Percentiles rank a stretch among this genome's conserved stretches.
Evolutionary conservation across 2,329 filamentous ascomycete genomes (phyloP).

Genomic region (Fusarium falciforme): DNA sequence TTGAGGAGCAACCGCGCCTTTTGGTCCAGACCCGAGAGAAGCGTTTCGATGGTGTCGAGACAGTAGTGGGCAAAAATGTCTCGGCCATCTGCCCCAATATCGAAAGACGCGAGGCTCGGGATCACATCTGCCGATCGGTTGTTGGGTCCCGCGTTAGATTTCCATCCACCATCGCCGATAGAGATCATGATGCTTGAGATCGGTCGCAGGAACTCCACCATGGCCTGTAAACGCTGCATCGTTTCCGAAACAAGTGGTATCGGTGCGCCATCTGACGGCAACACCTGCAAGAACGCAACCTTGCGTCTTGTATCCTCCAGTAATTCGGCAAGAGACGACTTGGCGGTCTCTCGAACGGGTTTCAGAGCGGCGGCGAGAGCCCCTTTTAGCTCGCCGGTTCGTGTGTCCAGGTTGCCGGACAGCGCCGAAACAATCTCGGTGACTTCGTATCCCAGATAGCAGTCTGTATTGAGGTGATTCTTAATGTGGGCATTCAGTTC

Average conservation of each 20-base stretch:
- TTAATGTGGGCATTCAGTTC: conserved; percentile 94
- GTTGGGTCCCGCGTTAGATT: conserved; percentile 61
- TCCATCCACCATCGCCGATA: conserved; percentile 93
- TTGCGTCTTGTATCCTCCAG: conserved; percentile 84
- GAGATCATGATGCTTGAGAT: conserved; percentile 92
- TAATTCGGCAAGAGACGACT: conserved; percentile 83
- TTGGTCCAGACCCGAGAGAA: conserved; percentile 79
- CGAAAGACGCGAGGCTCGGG: conserved; percentile 81
- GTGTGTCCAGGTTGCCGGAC: conserved; percentile 81
- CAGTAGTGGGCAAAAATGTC: conserved; percentile 92
- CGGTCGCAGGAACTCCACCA: conserved; percentile 87
- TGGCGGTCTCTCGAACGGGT: conserved; percentile 91
- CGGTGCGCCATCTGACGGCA: conserved; percentile 83
- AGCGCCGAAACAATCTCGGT: conserved; percentile 88
- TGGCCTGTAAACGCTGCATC: conserved; percentile 85
- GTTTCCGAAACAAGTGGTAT: conserved; percentile 84
- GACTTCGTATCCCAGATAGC: conserved; percentile 94
- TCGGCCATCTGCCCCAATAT: conserved; percentile 88
- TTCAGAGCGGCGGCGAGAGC: conserved; percentile 87
- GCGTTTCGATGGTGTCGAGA: conserved; percentile 84
- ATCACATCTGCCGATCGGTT: conserved; percentile 71
- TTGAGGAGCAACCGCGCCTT: conserved; percentile 80
- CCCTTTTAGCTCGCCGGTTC: conserved; percentile 86
- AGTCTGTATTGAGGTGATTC: conserved; percentile 86
- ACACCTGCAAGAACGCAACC: conserved; percentile 70